Conservation (phyloP, 495 filamentous ascomycete species). For the Penicillium nucicola region DNA sequence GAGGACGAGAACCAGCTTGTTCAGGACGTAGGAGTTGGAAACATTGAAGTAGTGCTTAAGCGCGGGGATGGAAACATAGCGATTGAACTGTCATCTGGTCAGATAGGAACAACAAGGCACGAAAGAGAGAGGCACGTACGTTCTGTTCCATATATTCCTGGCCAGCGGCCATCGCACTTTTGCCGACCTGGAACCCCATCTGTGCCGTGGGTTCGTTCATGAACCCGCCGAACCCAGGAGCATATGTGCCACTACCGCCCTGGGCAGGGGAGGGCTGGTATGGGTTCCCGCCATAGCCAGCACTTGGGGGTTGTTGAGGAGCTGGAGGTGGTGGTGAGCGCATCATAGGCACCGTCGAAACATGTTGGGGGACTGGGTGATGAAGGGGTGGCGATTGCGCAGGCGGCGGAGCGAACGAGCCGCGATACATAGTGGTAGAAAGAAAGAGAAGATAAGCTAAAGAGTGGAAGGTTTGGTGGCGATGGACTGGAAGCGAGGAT, state of each 20-base stretch:
- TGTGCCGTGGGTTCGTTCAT: conserved; percentile 96
- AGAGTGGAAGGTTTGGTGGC: background rate
- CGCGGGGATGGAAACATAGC: conserved; percentile 85
- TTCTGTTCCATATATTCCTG: conserved; percentile 94
- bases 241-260: conserved; percentile 55
- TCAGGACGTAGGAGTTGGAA: conserved; percentile 85
- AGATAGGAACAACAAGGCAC: background rate
- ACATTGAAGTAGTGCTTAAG: conserved; percentile 99
- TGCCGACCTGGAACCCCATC: conserved; percentile 91
- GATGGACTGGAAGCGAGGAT: conserved; percentile 8
- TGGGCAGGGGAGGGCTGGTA: conserved; percentile 56
- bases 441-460: background rate
- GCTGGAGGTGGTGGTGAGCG: conserved; percentile 88
- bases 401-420: conserved; percentile 68
- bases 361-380: conserved; percentile 97
- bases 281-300: conserved; percentile 67
- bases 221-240: conserved; percentile 77
- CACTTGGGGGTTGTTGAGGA: conserved; percentile 67
- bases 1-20: conserved; percentile 82
- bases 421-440: conserved; percentile 70
- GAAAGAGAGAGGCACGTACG: conserved; percentile 38
- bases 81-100: conserved; percentile 67
- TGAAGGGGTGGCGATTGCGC: conserved; percentile 93
- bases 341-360: conserved; percentile 97
- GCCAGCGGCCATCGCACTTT: conserved; percentile 81